phyloP scores from a whole-genome alignment of 345 rosid species.

The Camelina laxa region DNA sequence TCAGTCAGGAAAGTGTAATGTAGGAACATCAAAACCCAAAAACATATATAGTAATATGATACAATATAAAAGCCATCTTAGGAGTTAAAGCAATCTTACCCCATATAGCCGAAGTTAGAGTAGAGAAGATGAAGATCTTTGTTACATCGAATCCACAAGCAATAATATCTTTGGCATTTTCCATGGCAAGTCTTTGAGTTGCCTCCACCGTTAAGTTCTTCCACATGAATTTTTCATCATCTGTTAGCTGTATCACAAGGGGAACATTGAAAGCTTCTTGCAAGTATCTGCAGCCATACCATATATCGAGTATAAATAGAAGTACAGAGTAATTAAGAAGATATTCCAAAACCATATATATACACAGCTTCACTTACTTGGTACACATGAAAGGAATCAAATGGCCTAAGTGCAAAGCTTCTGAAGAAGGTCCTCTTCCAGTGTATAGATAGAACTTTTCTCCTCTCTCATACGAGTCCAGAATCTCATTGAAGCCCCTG shows the following conservation, averaged over 20 bases:
- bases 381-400: slow-evolving; percentile 94
- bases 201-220: slow-evolving; percentile 79
- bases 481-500: too few relatives aligned
- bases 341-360: too few relatives aligned
- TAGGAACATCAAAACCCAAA: too few relatives aligned
- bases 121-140: slow-evolving; percentile 55
- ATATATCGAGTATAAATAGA: too few relatives aligned
- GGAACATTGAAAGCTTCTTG: slow-evolving; percentile 92
- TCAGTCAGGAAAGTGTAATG: too few relatives aligned
- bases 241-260: slow-evolving; percentile 88
- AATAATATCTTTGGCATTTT: slow-evolving; percentile 90
- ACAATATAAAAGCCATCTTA: too few relatives aligned
- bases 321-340: too few relatives aligned
- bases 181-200: slow-evolving; percentile 82
- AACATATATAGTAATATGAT: too few relatives aligned
- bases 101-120: too few relatives aligned
- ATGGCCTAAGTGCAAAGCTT: slow-evolving; percentile 89
- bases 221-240: slow-evolving; percentile 92
- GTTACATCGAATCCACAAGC: slow-evolving; percentile 90
- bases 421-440: slow-evolving; percentile 94
- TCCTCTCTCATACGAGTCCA: slow-evolving; percentile 54
- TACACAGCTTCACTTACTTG: slow-evolving; percentile 49
- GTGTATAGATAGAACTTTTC: slow-evolving; percentile 86
- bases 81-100: too few relatives aligned
- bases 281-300: slow-evolving; percentile 52